Percentiles rank a stretch among this genome's conserved stretches.
Evolutionary conservation across 176 grass and related monocot species (phyloP).

Genomic region (Oryza glaberrima): DNA sequence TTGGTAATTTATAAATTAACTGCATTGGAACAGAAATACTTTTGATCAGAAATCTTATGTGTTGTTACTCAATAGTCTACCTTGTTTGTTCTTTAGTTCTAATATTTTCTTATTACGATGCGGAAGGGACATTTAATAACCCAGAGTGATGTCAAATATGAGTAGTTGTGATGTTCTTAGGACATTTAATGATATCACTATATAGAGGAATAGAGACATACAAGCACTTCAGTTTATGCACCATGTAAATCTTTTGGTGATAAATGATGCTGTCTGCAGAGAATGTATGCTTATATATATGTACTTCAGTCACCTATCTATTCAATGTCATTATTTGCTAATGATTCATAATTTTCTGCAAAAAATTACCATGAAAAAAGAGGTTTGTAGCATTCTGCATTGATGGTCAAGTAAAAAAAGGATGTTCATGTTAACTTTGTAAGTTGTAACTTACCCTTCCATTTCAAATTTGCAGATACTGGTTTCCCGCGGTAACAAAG

Average conservation of each 20-base stretch:
- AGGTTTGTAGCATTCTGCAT: background rate
- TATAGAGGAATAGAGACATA: background rate
- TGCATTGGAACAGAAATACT: background rate
- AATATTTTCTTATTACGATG: slow-evolving; percentile 3
- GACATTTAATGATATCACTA: background rate
- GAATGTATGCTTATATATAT: background rate
- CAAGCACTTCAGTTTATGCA: slow-evolving; percentile 11
- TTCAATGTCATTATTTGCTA: background rate
- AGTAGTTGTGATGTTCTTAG: slow-evolving; percentile 13
- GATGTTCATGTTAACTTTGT: background rate
- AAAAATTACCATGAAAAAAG: background rate
- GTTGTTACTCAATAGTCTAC: slow-evolving; percentile 1
- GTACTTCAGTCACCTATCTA: slow-evolving; percentile 19
- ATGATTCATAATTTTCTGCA: slow-evolving; percentile 12
- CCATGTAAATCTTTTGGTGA: slow-evolving; percentile 2
- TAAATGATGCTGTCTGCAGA: slow-evolving; percentile 1
- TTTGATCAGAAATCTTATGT: background rate
- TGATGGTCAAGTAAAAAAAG: background rate
- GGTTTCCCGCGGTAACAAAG: slow-evolving; percentile 62
- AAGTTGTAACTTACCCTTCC: background rate
- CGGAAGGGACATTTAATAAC: background rate
- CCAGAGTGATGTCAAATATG: background rate
- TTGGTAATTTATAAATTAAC: background rate
- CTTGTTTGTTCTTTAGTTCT: slow-evolving; percentile 5
- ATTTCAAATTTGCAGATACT: slow-evolving; percentile 68